These are phyloP conservation scores for Serendipita sp. DNA, from an alignment of 768 basidiomycete genomes.

Conservation along the genomic window DNA sequence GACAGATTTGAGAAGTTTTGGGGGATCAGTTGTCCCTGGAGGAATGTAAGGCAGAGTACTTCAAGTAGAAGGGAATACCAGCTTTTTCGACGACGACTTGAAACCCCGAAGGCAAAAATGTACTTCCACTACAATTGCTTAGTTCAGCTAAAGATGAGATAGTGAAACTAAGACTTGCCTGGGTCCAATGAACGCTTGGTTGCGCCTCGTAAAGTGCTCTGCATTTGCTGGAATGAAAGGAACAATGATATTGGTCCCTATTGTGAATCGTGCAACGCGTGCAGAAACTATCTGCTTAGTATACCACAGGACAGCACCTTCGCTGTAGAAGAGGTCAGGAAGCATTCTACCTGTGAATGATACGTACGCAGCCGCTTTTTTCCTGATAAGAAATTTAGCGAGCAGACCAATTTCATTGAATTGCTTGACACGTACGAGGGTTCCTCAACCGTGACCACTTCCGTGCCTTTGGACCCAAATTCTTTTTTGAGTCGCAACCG, in stretches of 20 bases:
- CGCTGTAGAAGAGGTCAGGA: neutral
- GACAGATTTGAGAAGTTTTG: neutral
- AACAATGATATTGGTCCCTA: neutral
- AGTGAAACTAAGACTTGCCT: neutral
- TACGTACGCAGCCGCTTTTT: neutral
- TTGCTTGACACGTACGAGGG: neutral
- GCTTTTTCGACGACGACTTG: neutral
- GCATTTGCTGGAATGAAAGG: neutral
- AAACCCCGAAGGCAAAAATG: neutral
- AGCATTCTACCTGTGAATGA: neutral
- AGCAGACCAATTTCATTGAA: neutral
- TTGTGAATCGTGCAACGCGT: neutral
- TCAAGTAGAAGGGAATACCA: neutral
- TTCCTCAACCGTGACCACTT: neutral
- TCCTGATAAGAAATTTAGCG: neutral
- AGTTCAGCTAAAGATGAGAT: no score
- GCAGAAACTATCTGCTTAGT: neutral
- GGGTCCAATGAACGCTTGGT: neutral
- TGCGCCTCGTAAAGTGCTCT: neutral
- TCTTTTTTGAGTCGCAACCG: neutral
- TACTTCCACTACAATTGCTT: no score
- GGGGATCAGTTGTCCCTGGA: neutral
- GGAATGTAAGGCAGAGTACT: neutral
- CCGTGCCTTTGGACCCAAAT: no score
- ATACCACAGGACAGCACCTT: conserved; percentile 1